Percentiles rank a stretch among this genome's conserved stretches.
Evolutionary conservation across 2,329 filamentous ascomycete species (phyloP).

Genomic region (Ceratocystis lukuohia): DNA sequence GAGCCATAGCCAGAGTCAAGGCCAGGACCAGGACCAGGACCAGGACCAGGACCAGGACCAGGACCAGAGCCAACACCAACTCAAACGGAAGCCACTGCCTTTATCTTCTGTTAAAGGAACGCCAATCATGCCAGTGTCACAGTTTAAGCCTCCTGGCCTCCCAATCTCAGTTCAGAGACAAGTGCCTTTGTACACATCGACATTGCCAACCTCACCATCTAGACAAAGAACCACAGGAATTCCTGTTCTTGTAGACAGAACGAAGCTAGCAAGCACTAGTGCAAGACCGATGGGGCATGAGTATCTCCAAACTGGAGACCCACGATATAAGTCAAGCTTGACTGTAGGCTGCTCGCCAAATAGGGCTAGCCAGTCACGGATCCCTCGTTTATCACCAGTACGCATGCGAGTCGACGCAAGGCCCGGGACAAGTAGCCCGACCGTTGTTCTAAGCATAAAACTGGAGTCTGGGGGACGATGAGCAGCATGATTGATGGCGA

Average conservation of each 20-base stretch:
- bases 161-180: neutral
- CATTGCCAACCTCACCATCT: neutral
- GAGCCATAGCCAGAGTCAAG: neutral
- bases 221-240: neutral
- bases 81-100: neutral
- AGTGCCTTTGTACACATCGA: neutral
- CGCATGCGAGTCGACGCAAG: neutral
- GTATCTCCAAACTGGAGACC: no score
- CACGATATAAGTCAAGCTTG: neutral
- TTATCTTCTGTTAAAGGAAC: neutral
- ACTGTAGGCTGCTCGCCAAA: neutral
- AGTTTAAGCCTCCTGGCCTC: neutral
- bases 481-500: neutral
- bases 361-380: neutral
- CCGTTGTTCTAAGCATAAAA: neutral
- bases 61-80: neutral
- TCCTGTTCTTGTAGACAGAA: neutral
- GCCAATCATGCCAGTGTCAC: neutral
- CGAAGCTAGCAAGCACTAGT: neutral
- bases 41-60: neutral
- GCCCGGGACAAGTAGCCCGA: neutral
- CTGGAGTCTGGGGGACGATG: neutral
- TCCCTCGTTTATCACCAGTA: slow-evolving; percentile 2
- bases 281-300: neutral
- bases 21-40: neutral